Evolutionary conservation across 2,329 filamentous ascomycete genomes (phyloP), one percentile per base, ranked within the genome.

Genomic region (Botrytis cinerea): DNA sequence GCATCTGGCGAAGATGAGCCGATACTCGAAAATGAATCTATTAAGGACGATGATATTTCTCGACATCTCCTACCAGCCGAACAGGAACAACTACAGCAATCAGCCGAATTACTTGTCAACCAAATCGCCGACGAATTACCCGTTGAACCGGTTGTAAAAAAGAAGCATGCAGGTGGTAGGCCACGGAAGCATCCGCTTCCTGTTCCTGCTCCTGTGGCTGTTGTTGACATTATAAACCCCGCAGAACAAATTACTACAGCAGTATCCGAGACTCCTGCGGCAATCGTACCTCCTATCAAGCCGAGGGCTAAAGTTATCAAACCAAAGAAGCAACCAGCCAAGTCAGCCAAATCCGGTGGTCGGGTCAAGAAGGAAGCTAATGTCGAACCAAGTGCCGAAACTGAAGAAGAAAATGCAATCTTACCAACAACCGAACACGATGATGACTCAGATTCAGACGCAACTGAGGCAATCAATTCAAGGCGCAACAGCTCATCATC

Each of bases 361-460:
- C 73, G 73, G 35, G 45, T 70, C 48, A 78, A 76, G 73, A 74
- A 77, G 32, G 70, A 75, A 57, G 45, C 69, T 59, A 68, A 62
- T 67, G 46, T 57, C 25, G 46, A 72, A 63, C 38, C 54, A 48
- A 45, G 59, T 63, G 45, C 73, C 73, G 48, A 59, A 70, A 70
- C 67, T 57, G 70, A 63, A 38, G 76, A 75, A 40, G 73, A 75
- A n/a, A 71, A 79, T 45, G 76, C 74, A 35, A 63, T 79, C 12
- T 66, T 78, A 10, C 77, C 75, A 66, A 78, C 78, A 43, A 78
- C 77, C 2, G 78, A 78, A 69, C 74, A 75, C 35, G 76, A 78
- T 45, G 77, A 77, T 3, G 74, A 74, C 48, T 76, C 75, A 45
- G 54, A 63, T 35, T 68, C 66, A 38, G 74, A 64, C 35, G 73